These are phyloP conservation scores for Dentipellis fragilis DNA, from an alignment of 768 basidiomycete genomes.

Conservation along the genomic window DNA sequence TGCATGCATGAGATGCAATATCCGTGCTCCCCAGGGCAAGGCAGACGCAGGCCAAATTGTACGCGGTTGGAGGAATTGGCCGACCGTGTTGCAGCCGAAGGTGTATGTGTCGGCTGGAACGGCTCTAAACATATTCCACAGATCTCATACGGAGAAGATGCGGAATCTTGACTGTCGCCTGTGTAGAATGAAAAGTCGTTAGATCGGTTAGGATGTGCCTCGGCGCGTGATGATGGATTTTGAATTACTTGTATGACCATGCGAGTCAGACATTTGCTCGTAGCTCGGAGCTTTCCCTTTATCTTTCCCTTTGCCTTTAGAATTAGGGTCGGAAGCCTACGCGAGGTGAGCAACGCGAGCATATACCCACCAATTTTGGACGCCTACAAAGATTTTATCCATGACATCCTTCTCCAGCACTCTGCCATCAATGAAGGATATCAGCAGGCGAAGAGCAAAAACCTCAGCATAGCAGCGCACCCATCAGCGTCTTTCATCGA, in stretches of 20 bases:
- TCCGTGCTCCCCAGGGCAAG: conserved; percentile 25
- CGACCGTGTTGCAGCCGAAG: conserved; percentile 22
- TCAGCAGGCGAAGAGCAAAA: background rate
- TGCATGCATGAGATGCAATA: conserved; percentile 28
- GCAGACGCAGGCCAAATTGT: conserved; percentile 24
- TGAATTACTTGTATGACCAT: too few species aligned
- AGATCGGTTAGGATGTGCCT: too few species aligned
- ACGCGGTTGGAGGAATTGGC: conserved; percentile 26
- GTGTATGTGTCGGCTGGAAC: conserved; percentile 25
- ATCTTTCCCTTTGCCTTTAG: conserved; percentile 22
- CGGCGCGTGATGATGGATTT: too few species aligned
- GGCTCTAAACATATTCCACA: conserved; percentile 32
- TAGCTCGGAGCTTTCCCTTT: background rate
- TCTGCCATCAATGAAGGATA: conserved; percentile 6
- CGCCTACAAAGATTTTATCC: conserved; percentile 19
- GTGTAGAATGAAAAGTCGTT: background rate
- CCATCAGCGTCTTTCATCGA: conserved; percentile 23
- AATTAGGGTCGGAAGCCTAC: conserved; percentile 21
- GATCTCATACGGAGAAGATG: conserved; percentile 12
- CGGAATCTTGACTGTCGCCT: background rate
- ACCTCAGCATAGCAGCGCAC: conserved; percentile 5
- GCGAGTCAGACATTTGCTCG: too few species aligned
- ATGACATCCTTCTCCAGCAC: conserved; percentile 20
- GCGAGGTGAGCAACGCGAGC: background rate
- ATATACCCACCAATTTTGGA: background rate